Conservation (phyloP, 768 basidiomycete species). For the Exsudoporus frostii region DNA sequence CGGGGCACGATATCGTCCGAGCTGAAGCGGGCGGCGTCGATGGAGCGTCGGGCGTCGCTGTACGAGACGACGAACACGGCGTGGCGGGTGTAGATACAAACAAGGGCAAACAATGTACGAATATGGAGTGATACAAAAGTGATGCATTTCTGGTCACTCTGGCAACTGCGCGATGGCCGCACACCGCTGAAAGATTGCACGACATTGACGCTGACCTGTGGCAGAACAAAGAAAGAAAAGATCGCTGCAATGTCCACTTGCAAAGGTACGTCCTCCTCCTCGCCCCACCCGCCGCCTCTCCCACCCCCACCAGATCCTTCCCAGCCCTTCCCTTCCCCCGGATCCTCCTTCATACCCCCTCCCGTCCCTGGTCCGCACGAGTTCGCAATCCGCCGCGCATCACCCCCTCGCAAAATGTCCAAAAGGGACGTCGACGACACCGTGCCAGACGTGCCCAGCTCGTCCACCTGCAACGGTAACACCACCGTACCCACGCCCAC, state of each 20-base stretch:
- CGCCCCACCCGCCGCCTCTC: no score
- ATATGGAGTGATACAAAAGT: neutral
- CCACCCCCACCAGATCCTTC: constrained; percentile 35
- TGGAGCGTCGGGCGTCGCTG: constrained; percentile 26
- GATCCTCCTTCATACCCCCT: constrained; percentile 65
- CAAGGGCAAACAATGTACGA: constrained; percentile 11
- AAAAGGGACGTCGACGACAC: constrained; percentile 20
- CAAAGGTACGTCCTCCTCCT: no score
- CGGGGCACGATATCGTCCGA: constrained; percentile 30
- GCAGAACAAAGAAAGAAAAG: neutral
- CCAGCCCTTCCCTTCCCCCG: constrained; percentile 58
- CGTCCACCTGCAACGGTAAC: neutral
- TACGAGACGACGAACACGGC: neutral
- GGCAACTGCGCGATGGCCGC: constrained; percentile 13
- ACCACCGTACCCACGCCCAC: neutral
- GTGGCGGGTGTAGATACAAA: constrained; percentile 25
- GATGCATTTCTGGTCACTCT: constrained; percentile 3
- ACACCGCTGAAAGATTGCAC: neutral
- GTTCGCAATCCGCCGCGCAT: constrained; percentile 45
- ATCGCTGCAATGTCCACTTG: neutral
- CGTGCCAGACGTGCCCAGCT: neutral
- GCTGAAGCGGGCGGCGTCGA: constrained; percentile 27
- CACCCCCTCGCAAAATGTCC: constrained; percentile 27
- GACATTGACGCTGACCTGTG: neutral
- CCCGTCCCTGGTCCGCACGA: constrained; percentile 66